These are phyloP conservation scores for Rubroboletus satanas DNA, from an alignment of 768 basidiomycete genomes.

Conservation along the genomic window DNA sequence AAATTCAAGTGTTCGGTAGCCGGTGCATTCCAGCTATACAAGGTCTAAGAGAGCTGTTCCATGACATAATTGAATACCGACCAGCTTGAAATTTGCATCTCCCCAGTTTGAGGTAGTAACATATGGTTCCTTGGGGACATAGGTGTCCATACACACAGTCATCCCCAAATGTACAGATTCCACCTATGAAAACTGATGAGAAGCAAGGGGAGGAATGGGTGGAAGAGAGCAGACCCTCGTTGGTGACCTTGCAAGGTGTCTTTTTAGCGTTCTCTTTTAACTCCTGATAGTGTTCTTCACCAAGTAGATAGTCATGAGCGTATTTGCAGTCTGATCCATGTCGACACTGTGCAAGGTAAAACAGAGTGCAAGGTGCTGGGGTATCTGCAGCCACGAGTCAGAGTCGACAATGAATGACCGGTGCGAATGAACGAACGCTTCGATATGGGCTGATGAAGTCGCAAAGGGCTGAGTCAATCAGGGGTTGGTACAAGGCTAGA, in stretches of 20 bases:
- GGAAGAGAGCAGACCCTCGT: conserved; percentile 43
- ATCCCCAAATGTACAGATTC: conserved; percentile 55
- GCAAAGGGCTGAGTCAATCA: conserved; percentile 19
- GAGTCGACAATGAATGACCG: not conserved
- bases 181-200: conserved; percentile 36
- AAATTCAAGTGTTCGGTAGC: conserved; percentile 17
- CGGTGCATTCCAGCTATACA: conserved; percentile 41
- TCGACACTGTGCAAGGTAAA: conserved; percentile 61
- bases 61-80: conserved; percentile 30
- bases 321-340: conserved; percentile 57
- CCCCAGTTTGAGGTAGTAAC: conserved; percentile 50
- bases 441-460: conserved; percentile 45
- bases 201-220: not conserved
- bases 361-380: conserved; percentile 65
- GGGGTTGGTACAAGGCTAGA: conserved; percentile 4
- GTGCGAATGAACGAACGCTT: conserved; percentile 47
- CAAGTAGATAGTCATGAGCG: conserved; percentile 57
- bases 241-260: conserved; percentile 56
- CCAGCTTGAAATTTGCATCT: conserved; percentile 62
- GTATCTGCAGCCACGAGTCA: conserved; percentile 35
- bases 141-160: conserved; percentile 44
- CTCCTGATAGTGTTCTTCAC: conserved; percentile 49
- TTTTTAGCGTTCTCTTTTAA: conserved; percentile 57
- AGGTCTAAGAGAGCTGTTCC: conserved; percentile 8
- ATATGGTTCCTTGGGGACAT: conserved; percentile 46